A percentile compares a stretch with the other conserved stretches of the same genome.
phyloP scores from a whole-genome alignment of 2,329 filamentous ascomycete species.

The Penicillium sp. region DNA sequence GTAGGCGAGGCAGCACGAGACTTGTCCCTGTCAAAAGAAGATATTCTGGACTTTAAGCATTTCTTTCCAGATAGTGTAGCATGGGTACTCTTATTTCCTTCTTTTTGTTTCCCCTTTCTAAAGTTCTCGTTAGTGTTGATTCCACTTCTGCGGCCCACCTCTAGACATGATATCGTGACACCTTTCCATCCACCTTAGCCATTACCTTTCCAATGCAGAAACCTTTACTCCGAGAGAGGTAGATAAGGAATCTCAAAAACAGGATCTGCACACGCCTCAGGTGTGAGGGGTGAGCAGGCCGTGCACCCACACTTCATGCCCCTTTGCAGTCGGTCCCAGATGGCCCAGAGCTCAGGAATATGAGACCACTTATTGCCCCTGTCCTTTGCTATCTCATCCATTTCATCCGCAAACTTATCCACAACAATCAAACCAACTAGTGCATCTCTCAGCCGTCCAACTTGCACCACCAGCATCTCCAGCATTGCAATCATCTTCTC shows the following conservation, averaged over 20 bases:
- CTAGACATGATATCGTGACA: not conserved
- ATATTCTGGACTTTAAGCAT: too few species aligned
- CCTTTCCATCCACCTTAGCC: not conserved
- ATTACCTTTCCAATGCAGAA: not conserved
- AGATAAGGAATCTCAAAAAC: not conserved
- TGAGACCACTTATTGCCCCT: not conserved
- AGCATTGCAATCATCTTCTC: not conserved
- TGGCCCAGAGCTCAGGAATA: not conserved
- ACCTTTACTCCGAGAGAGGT: not conserved
- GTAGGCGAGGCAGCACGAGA: too few species aligned
- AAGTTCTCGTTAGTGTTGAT: too few species aligned
- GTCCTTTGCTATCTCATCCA: not conserved
- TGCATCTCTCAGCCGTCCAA: not conserved
- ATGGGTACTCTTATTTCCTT: too few species aligned
- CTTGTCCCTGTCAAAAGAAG: too few species aligned
- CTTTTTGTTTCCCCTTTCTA: too few species aligned
- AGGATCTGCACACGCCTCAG: not conserved
- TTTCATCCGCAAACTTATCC: not conserved
- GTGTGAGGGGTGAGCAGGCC: not conserved
- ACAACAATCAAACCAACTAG: not conserved
- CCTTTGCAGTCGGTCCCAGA: not conserved
- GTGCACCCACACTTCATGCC: conserved; percentile 1
- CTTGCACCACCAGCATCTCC: not conserved
- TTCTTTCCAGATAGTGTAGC: too few species aligned
- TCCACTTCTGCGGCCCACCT: not conserved